Evolutionary conservation across 345 rosid genomes (phyloP).

Genomic region (Linum trigynum): DNA sequence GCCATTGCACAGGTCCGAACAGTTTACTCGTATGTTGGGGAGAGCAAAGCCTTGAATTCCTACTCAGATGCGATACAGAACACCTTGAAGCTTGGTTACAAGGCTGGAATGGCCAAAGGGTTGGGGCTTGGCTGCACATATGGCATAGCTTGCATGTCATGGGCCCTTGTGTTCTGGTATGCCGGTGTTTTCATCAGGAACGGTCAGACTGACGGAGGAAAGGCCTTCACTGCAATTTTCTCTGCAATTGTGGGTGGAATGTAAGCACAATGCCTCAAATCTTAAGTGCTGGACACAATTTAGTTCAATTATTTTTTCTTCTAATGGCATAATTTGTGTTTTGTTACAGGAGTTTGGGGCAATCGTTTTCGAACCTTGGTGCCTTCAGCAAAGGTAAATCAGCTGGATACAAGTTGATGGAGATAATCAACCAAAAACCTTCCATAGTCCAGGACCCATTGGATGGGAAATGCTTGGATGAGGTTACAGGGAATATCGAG

Average conservation of each 20-base stretch:
- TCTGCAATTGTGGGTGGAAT: constrained; percentile 99
- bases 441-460: constrained; percentile 63
- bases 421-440: constrained; percentile 85
- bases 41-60: constrained; percentile 81
- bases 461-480: constrained; percentile 63
- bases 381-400: constrained; percentile 99
- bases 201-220: constrained; percentile 93
- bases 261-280: constrained; percentile 30
- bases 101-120: constrained; percentile 99
- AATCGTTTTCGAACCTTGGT: constrained; percentile 95
- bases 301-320: not conserved
- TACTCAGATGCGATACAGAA: constrained; percentile 95
- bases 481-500: constrained; percentile 84
- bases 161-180: constrained; percentile 99
- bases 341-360: constrained; percentile 89
- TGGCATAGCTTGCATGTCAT: constrained; percentile 99
- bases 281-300: not conserved
- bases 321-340: not conserved
- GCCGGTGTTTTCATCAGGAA: constrained; percentile 96
- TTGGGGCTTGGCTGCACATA: constrained; percentile 96
- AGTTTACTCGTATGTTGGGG: constrained; percentile 92
- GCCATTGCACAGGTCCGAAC: constrained; percentile 98
- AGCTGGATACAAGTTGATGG: constrained; percentile 97
- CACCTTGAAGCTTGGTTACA: constrained; percentile 89
- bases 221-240: constrained; percentile 96